Evolutionary conservation across 2,329 filamentous ascomycete species (phyloP).

Genomic region (Dactylellina cionopaga): DNA sequence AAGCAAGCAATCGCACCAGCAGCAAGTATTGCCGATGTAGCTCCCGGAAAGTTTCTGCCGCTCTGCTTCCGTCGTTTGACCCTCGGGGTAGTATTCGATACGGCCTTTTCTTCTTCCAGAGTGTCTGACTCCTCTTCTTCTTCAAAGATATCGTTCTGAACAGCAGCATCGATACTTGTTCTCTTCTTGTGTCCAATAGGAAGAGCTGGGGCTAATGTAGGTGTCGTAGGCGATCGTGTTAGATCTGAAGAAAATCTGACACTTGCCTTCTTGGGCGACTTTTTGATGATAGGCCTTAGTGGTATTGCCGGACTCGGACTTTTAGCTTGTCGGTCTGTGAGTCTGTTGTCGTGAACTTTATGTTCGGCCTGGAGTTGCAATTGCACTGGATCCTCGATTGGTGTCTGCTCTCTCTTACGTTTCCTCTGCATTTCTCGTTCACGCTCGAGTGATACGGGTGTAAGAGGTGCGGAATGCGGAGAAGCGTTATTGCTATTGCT

Average conservation of each 20-base stretch:
- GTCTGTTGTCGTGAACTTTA: slow-evolving; percentile 28
- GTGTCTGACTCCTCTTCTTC: slow-evolving; percentile 39
- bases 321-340: slow-evolving; percentile 8
- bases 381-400: slow-evolving; percentile 34
- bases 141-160: slow-evolving; percentile 7
- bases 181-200: slow-evolving; percentile 25
- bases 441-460: neutral
- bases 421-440: slow-evolving; percentile 42
- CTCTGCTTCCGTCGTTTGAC: slow-evolving; percentile 22
- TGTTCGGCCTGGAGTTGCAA: slow-evolving; percentile 43
- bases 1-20: slow-evolving; percentile 14
- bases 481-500: slow-evolving; percentile 10
- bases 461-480: slow-evolving; percentile 2
- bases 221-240: slow-evolving; percentile 3
- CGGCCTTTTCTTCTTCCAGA: slow-evolving; percentile 32
- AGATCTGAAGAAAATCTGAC: slow-evolving; percentile 37
- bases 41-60: neutral
- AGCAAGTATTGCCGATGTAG: neutral
- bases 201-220: slow-evolving; percentile 2
- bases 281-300: slow-evolving; percentile 43
- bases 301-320: slow-evolving; percentile 41
- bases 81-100: neutral
- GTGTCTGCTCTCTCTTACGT: slow-evolving; percentile 43
- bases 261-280: slow-evolving; percentile 33
- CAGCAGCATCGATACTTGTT: slow-evolving; percentile 19